Evolutionary conservation across 73 alveolate genomes (phyloP).

Genomic region (Paramecium sexaurelia): DNA sequence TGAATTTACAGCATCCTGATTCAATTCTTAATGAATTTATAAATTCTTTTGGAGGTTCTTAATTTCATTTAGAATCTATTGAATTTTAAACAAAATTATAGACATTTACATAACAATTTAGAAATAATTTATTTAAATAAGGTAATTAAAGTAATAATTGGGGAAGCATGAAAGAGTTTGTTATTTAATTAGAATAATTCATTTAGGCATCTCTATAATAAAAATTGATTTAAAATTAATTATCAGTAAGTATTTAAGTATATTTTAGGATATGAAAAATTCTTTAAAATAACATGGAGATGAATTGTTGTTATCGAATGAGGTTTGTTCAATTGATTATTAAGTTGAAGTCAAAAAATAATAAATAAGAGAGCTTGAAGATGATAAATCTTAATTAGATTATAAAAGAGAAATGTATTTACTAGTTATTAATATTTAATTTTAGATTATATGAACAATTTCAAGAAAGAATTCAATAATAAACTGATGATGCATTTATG

Average conservation of each 20-base stretch:
- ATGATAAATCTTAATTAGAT: background rate
- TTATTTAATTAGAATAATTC: slow-evolving; percentile 11
- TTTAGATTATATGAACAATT: slow-evolving; percentile 1
- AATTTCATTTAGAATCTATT: background rate
- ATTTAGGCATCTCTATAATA: background rate
- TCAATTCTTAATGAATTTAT: slow-evolving; percentile 31
- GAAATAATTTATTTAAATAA: slow-evolving; percentile 15
- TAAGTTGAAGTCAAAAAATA: slow-evolving; percentile 49
- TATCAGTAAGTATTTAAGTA: background rate
- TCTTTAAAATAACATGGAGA: slow-evolving; percentile 37
- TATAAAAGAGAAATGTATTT: background rate
- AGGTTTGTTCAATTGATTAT: slow-evolving; percentile 20
- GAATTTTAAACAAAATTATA: slow-evolving; percentile 35
- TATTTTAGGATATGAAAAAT: background rate
- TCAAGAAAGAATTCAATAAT: background rate
- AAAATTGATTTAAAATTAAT: background rate
- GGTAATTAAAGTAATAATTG: slow-evolving; percentile 51
- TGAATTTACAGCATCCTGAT: slow-evolving; percentile 44
- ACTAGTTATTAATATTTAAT: background rate
- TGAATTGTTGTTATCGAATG: background rate
- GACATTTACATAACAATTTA: slow-evolving; percentile 1
- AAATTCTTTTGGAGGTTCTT: background rate
- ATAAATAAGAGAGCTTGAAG: slow-evolving; percentile 30
- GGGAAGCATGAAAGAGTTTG: slow-evolving; percentile 54
- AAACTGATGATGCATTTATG: slow-evolving; percentile 17